Evolutionary conservation across 2,329 filamentous ascomycete genomes (phyloP).

Genomic region (Penicillium oxalicum): DNA sequence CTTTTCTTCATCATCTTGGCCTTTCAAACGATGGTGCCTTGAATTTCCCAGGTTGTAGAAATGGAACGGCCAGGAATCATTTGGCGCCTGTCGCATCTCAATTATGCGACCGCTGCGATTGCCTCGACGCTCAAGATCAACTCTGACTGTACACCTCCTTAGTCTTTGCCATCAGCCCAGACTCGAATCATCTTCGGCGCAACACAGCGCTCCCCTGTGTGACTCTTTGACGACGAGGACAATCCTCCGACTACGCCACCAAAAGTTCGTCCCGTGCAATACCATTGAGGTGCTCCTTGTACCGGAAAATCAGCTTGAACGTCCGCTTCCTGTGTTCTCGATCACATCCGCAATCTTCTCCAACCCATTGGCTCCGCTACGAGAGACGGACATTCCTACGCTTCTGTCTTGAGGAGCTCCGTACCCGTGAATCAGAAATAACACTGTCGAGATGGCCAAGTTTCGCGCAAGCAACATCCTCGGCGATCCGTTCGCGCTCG

Average conservation of each 20-base stretch:
- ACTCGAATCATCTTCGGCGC: neutral
- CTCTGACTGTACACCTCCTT: conserved; percentile 7
- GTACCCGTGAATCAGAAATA: conserved; percentile 10
- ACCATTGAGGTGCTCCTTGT: too few species aligned
- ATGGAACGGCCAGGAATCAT: too few species aligned
- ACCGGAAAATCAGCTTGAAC: too few species aligned
- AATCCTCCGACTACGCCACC: too few species aligned
- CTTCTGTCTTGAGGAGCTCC: conserved; percentile 16
- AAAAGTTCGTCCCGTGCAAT: too few species aligned
- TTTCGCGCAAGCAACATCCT: conserved; percentile 84
- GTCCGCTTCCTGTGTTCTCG: neutral
- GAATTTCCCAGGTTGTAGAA: neutral
- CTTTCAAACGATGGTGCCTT: neutral
- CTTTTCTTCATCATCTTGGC: neutral
- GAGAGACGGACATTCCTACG: neutral
- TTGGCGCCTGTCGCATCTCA: neutral
- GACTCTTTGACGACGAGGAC: too few species aligned
- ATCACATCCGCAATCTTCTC: conserved; percentile 5
- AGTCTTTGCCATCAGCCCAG: conserved; percentile 2
- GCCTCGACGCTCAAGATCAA: neutral
- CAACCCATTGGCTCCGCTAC: conserved; percentile 6
- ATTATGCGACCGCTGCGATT: conserved; percentile 11
- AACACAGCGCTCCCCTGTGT: too few species aligned
- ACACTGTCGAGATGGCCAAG: conserved; percentile 39
- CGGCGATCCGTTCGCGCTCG: conserved; percentile 91